Evolutionary conservation across 352 stramenopile species (phyloP), one percentile per base, ranked within the genome.

Genomic region (Phytophthora pisi): DNA sequence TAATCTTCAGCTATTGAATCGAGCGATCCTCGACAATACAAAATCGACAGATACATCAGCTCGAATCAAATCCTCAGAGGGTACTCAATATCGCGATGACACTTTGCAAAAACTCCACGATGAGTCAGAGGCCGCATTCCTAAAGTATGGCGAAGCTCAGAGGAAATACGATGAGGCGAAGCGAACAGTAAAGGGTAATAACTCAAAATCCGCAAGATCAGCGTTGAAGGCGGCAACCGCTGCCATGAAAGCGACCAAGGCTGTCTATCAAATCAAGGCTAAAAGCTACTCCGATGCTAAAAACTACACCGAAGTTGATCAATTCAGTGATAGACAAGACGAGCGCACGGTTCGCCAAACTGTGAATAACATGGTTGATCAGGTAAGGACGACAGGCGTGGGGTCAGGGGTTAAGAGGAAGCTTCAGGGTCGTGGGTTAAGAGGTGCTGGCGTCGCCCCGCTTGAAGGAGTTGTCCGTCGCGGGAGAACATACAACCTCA

Each of bases 21-120:
- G 36, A 54, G 54, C 51, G 1, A 67, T 67, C 31, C 40, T 67
- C 30, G 52, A 51, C 31, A 57, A 57, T 57, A 60, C 55, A 43
- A 60, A 70, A 70, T 64, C 55, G 20, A 64, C 51, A 52, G 23
- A 66, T 56, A 55, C 60, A 51, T 61, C 60, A 51, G 51, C 60
- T 61, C 42, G 51, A 61, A 62, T 68, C 45, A 62, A 68, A 62
- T 61, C 51, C 31, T 59, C 50, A 46, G 42, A 67, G 52, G 42
- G 42, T 58, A 11, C 1, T 18, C 31, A 63, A 58, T 20, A 20
- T 20, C 20, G 20, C 20, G 20, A 20, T 20, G 20, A 20, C 20
- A 20, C 20, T 20, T 20, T 20, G 20, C 20, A 20, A 20, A 20
- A 20, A 20, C 20, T 20, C 20, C 20, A 20, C 20, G 20, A 20